Base-by-base conservation (phyloP, 2,329 filamentous ascomycete genomes). In the Diaporthe sp. region DNA sequence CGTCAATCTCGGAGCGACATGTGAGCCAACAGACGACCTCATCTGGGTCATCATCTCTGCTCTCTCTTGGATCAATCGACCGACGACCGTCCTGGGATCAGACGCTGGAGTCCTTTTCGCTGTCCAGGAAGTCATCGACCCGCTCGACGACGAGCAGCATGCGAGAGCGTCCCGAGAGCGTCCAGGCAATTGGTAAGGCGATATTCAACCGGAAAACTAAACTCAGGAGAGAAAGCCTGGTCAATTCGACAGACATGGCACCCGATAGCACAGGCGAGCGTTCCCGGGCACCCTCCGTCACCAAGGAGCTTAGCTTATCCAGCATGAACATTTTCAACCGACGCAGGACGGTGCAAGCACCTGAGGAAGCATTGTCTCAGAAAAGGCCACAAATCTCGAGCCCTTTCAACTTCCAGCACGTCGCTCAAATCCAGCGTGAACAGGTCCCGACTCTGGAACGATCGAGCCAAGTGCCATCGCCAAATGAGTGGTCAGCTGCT, bases 371-470 rank as follows among this genome's bases (percentile, higher is more conserved):
- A 68, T 77, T 69, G 77, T 81, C 79, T 19, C 80, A 81, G 71
- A 87, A 82, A 78, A 87, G 85, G 76, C 79, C 87, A 67, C 86
- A 88, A 71, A 93, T 93, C 71, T 93, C 91, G 0, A 88, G 85
- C 1, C 91, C 91, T 3, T 92, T 91, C 82, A 92, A 92, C 83
- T 93, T 93, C 76, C 90, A 92, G 79, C 91, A 93, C 81, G 85
- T 93, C 45, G 87, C 89, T 5, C 90, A 92, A 79, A 90, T 88
- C 17, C 84, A 86, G 17, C 87, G 87, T 61, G 87, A 91, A 40
- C 84, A 87, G 67, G 74, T 87, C 4, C 82, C 86, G 5, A 83
- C 83, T 72, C 76, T 86, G 9, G 82, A 85, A 55, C 81, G 83
- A 38, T 78, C 82, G 4, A 87, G 83, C 77, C 84, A 84, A 22